Percentiles rank a stretch among this genome's conserved stretches.
These are phyloP conservation scores for Acacia melanoxylon DNA, from an alignment of 306 rosid species.

Conservation along the genomic window DNA sequence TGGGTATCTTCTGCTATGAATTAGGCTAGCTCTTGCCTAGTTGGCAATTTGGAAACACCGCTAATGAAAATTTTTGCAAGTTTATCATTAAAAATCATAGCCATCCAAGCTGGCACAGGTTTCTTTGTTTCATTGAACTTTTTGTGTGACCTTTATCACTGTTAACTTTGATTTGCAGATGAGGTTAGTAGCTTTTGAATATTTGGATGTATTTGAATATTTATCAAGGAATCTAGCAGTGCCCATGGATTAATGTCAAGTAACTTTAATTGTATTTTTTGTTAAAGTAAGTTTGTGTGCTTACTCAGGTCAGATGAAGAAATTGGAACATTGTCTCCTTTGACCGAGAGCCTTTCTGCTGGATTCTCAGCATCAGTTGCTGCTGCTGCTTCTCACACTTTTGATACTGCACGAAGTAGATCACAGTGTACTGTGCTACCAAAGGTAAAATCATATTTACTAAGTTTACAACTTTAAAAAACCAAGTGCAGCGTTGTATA, in stretches of 20 bases:
- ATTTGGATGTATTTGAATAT: constrained; percentile 14
- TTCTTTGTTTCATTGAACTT: constrained; percentile 8
- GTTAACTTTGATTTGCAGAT: constrained; percentile 5
- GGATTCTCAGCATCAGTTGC: constrained; percentile 89
- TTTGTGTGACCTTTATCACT: constrained; percentile 8
- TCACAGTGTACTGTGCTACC: constrained; percentile 75
- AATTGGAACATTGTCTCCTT: constrained; percentile 74
- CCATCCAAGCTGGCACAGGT: background rate
- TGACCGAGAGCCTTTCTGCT: constrained; percentile 72
- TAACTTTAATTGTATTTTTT: constrained; percentile 12
- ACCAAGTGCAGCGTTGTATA: constrained; percentile 14
- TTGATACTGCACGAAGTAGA: constrained; percentile 85
- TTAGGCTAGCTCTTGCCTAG: background rate
- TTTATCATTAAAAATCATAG: background rate
- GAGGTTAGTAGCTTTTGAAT: background rate
- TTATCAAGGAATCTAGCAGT: constrained; percentile 20
- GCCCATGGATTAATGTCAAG: constrained; percentile 9
- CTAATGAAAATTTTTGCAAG: background rate
- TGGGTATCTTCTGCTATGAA: background rate
- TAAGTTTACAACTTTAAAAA: constrained; percentile 10
- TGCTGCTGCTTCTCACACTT: constrained; percentile 94
- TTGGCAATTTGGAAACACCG: background rate
- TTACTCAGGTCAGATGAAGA: constrained; percentile 71
- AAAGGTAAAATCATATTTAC: constrained; percentile 51
- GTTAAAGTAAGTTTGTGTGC: constrained; percentile 34